phyloP scores from a whole-genome alignment of 1,284 basidiomycete species.

The Apiotrichum sp. region DNA sequence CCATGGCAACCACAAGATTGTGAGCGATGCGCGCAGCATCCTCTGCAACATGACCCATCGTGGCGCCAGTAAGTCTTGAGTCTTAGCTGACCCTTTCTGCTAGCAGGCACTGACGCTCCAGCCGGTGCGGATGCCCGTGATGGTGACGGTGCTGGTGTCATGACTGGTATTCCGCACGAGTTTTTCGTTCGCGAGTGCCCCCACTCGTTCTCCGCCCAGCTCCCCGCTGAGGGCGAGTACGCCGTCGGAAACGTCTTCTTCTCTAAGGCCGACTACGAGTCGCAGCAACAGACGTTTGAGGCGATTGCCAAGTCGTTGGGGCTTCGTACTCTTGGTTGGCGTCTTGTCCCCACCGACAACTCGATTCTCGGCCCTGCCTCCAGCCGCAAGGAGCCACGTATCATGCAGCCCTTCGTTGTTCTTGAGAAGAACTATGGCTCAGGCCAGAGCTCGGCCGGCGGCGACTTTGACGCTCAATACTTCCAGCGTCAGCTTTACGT shows the following conservation, averaged over 20 bases:
- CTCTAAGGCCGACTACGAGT: constrained; percentile 75
- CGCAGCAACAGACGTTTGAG: constrained; percentile 73
- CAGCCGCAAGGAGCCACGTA: constrained; percentile 90
- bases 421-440: constrained; percentile 81
- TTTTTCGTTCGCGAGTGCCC: constrained; percentile 91
- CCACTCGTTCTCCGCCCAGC: constrained; percentile 71
- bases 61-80: constrained; percentile 61
- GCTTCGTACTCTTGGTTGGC: constrained; percentile 92
- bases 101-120: constrained; percentile 6
- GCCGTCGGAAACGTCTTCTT: constrained; percentile 98
- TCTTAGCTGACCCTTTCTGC: no score
- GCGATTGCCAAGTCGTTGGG: constrained; percentile 73
- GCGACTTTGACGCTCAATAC: constrained; percentile 73
- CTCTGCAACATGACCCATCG: constrained; percentile 98
- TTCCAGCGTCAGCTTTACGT: constrained; percentile 97
- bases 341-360: constrained; percentile 92
- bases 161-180: constrained; percentile 92
- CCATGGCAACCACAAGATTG: constrained; percentile 88
- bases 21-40: constrained; percentile 90
- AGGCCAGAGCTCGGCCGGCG: constrained; percentile 61
- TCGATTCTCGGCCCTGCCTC: constrained; percentile 92
- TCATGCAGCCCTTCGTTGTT: constrained; percentile 94
- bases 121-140: constrained; percentile 94
- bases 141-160: constrained; percentile 96
- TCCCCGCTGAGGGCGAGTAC: constrained; percentile 86